Base-by-base conservation (phyloP, 257 asterid species). In the Solanum clarkiae region DNA sequence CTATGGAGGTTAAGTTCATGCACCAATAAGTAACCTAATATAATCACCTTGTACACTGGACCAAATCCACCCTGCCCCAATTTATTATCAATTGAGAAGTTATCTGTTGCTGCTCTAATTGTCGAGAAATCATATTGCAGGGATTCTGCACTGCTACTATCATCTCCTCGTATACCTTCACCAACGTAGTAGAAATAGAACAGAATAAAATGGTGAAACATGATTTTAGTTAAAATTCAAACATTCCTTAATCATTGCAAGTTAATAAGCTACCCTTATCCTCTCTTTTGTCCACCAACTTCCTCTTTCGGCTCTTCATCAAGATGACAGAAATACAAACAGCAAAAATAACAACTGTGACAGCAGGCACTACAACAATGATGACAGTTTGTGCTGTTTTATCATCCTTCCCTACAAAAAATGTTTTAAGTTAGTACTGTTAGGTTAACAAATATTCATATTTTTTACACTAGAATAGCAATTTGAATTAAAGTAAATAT, bases 51-150 rank as follows among this genome's bases (percentile, higher is more conserved):
- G 85, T 83, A 86, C 18, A 87, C 91, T 4, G 51, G 17, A 11
- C 91, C 91, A 84, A 63, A 88, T 63, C 89, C 87, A 5, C 87
- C 87, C 10, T 85, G 24, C 1, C 90, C 90, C 53, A 83, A 29
- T 26, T 83, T 84, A 22, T 86, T 85, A 26, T 15, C 85, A 14
- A 62, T 77, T 4, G 88, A 88, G 85, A 88, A 88, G 80, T 80
- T 75, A 44, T 57, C 9, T 56, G 88, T 83, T 40, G 87, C 88
- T 18, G 44, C 72, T 8, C 51, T 80, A 8, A 86, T 77, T 29
- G 53, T 74, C 20, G 51, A 54, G 47, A 88, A 86, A 1, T 77
- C 89, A 79, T 88, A 88, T 60, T 84, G 85, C 5, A 86, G 4
- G 13, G 88, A 86, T 55, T 86, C 89, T 29, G 56, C 84, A 11